Evolutionary conservation across 1,284 basidiomycete genomes (phyloP).

Genomic region (Malassezia furfur): DNA sequence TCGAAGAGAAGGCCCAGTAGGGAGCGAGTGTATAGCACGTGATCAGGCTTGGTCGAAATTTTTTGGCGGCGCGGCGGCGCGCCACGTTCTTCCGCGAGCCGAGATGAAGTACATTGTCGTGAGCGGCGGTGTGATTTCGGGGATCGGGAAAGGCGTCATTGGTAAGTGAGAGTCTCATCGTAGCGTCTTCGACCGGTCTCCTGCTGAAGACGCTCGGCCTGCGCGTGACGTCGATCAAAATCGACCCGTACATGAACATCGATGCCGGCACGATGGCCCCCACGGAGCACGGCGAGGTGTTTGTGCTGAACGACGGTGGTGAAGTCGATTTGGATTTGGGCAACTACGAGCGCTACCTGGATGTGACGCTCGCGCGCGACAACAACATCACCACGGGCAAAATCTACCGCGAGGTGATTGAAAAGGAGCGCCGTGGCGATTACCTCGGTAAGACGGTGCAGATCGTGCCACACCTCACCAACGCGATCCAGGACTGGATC

Average conservation of each 20-base stretch:
- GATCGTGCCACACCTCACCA: constrained; percentile 94
- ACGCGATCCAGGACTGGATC: constrained; percentile 98
- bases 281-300: constrained; percentile 97
- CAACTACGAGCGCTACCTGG: constrained; percentile 95
- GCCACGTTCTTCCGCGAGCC: not conserved
- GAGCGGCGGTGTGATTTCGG: constrained; percentile 50
- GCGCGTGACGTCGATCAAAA: constrained; percentile 97
- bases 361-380: constrained; percentile 83
- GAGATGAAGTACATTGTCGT: constrained; percentile 51
- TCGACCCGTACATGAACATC: constrained; percentile 99
- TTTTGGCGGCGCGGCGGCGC: not conserved
- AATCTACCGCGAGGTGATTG: constrained; percentile 92
- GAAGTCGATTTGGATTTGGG: constrained; percentile 96
- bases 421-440: constrained; percentile 91
- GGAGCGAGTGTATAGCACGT: constrained; percentile 2
- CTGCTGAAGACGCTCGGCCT: constrained; percentile 88
- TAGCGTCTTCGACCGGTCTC: constrained; percentile 87
- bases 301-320: constrained; percentile 94
- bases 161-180: constrained; percentile 22
- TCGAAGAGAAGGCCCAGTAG: constrained; percentile 1
- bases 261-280: constrained; percentile 99
- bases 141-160: constrained; percentile 52
- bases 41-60: not conserved
- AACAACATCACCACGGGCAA: constrained; percentile 99
- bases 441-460: constrained; percentile 96